Evolutionary conservation across 495 filamentous ascomycete species (phyloP).

Genomic region (Pseudotulostoma volvatum): DNA sequence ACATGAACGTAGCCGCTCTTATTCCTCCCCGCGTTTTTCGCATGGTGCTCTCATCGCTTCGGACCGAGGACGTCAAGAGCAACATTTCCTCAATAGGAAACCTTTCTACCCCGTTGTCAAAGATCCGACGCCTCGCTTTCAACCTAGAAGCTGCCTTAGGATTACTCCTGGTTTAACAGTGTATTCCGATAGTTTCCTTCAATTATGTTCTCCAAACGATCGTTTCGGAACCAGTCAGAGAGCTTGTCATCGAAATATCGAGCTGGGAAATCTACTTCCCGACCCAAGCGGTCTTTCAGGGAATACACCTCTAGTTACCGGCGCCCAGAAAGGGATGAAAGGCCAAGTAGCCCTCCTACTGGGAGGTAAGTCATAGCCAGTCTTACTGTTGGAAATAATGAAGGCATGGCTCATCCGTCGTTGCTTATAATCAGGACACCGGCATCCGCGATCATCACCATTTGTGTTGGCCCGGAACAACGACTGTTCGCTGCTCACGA

Average conservation of each 20-base stretch:
- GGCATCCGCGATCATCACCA: conserved; percentile 59
- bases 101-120: too few relatives aligned
- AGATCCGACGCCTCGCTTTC: too few relatives aligned
- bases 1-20: too few relatives aligned
- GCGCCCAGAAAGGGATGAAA: conserved; percentile 16
- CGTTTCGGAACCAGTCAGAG: conserved; percentile 18
- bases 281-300: conserved; percentile 16
- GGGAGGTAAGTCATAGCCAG: conserved; percentile 20
- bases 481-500: conserved; percentile 85
- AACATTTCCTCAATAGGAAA: too few relatives aligned
- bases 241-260: conserved; percentile 31
- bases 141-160: too few relatives aligned
- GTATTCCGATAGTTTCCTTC: too few relatives aligned
- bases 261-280: conserved; percentile 23
- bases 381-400: neutral
- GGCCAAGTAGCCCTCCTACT: conserved; percentile 20
- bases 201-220: conserved; percentile 19
- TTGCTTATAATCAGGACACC: too few relatives aligned
- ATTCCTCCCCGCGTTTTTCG: too few relatives aligned
- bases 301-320: conserved; percentile 16
- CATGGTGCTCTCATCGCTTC: too few relatives aligned
- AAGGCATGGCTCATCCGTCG: neutral
- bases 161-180: too few relatives aligned
- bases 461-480: conserved; percentile 59
- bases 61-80: too few relatives aligned